Evolutionary conservation across 2,329 filamentous ascomycete species (phyloP), one percentile per base, ranked within the genome.

Genomic region (Zarea fungicola): DNA sequence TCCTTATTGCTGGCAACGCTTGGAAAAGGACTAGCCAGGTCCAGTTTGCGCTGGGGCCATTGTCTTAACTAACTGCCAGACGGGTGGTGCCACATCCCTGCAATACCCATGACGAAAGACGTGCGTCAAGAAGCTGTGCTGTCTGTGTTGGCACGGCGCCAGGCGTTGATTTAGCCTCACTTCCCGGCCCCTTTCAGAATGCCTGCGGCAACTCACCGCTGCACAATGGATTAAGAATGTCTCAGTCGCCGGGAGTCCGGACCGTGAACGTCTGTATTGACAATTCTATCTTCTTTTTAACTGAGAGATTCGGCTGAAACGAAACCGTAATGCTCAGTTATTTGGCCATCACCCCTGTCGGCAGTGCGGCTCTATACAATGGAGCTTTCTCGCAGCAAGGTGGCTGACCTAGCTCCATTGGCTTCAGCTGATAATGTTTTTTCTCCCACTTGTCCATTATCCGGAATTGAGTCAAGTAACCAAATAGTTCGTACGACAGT

Each of bases 1-100:
- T 34, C 14, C 28, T 29, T 14, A 8, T n/a, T n/a, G 46, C 46
- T 42, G 37, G 45, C 45, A 28, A 29, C 19, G 13, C 37, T 28
- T 48, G n/a, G 32, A 31, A 37, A n/a, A 23, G 46, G 46, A 39
- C 37, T 49, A 49, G 46, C 46, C 46, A 49, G 46, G 39, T 42
- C 46, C 46, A 42, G 31, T 42, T 42, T 48, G 28, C 28, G 31
- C 32, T 42, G 36, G 42, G 28, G 16, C 45, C 16, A 48, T 42
- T 49, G 46, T 49, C 46, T 49, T 34, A 49, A 39, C 46, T 26
- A 36, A 29, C 23, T 18, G 22, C 31, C 44, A 47, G 44, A 40
- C 26, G 46, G n/a, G n/a, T n/a, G n/a, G 29, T 19, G 29, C 13
- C 23, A 14, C 14, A 49, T 49, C 46, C 46, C 46, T 49, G 46